phyloP scores from a whole-genome alignment of 305 asterid genomes.

The Fraxinus ornus region DNA sequence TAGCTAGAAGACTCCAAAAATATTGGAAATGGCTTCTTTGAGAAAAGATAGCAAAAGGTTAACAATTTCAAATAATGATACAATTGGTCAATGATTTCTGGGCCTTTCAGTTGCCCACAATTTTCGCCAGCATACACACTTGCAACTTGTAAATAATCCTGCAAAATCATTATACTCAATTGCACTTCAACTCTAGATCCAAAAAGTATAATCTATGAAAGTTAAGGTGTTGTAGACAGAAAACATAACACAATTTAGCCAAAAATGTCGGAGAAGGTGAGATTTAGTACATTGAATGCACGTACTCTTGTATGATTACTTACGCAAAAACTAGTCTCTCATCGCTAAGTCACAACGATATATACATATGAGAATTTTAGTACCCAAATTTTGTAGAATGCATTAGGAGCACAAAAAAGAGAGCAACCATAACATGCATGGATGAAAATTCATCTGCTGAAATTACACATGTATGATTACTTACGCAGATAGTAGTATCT shows the following conservation, averaged over 20 bases:
- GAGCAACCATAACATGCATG: not conserved
- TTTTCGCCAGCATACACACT: conserved; percentile 78
- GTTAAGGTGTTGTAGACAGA: conserved; percentile 1
- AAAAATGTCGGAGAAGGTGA: not conserved
- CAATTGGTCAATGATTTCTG: conserved; percentile 57
- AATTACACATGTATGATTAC: not conserved
- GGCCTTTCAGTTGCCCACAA: conserved; percentile 62
- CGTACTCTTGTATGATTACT: not conserved
- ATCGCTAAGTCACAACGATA: not conserved
- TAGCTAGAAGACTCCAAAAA: conserved; percentile 72
- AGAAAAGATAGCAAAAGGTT: conserved; percentile 69
- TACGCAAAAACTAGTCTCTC: not conserved
- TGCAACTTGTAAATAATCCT: conserved; percentile 85
- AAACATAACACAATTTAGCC: not conserved
- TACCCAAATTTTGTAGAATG: not conserved
- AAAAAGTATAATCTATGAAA: not conserved
- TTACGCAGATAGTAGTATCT: not conserved
- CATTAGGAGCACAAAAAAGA: not conserved
- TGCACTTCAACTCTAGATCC: conserved; percentile 12
- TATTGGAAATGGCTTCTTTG: conserved; percentile 78
- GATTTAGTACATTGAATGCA: conserved; percentile 1
- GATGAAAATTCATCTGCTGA: not conserved
- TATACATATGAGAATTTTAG: not conserved
- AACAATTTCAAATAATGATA: conserved; percentile 67
- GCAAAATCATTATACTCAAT: conserved; percentile 30